Conservation (phyloP, 495 filamentous ascomycete genomes). For the Aspergillus kassunensis region DNA sequence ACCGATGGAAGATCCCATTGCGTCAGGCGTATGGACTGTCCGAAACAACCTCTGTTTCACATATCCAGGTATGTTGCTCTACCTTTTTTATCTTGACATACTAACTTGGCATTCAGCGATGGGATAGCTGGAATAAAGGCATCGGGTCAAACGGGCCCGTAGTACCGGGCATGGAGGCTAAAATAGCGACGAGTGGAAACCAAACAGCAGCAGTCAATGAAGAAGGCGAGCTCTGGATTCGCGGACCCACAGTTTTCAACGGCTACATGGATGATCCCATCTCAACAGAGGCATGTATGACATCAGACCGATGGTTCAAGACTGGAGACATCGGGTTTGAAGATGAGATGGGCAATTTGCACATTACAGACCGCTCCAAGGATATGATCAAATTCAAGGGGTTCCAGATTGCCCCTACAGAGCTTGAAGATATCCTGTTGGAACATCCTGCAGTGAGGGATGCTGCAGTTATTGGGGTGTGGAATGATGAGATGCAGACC, state of each 20-base stretch:
- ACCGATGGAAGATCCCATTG: conserved; percentile 59
- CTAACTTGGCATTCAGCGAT: neutral
- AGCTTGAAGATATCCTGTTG: conserved; percentile 28
- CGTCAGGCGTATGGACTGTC: conserved; percentile 79
- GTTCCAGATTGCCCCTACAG: conserved; percentile 28
- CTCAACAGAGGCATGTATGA: conserved; percentile 37
- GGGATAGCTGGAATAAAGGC: neutral
- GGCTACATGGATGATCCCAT: conserved; percentile 51
- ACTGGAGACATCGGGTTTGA: conserved; percentile 54
- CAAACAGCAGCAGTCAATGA: neutral
- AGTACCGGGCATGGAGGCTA: neutral
- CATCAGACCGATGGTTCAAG: conserved; percentile 42
- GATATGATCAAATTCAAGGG: conserved; percentile 40
- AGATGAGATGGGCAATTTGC: conserved; percentile 30
- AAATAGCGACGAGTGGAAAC: neutral
- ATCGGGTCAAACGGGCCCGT: conserved; percentile 26
- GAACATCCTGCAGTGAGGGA: conserved; percentile 23
- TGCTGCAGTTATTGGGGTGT: conserved; percentile 38
- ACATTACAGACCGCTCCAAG: conserved; percentile 35
- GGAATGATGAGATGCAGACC: conserved; percentile 54
- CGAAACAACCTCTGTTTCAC: conserved; percentile 50
- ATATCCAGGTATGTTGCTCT: conserved; percentile 33
- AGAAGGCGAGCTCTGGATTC: conserved; percentile 47
- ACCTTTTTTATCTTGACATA: neutral
- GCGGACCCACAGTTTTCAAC: conserved; percentile 54